Evolutionary conservation across 805 yeast genomes (phyloP), one percentile per base, ranked within the genome.

Genomic region (Ogataea neopini): DNA sequence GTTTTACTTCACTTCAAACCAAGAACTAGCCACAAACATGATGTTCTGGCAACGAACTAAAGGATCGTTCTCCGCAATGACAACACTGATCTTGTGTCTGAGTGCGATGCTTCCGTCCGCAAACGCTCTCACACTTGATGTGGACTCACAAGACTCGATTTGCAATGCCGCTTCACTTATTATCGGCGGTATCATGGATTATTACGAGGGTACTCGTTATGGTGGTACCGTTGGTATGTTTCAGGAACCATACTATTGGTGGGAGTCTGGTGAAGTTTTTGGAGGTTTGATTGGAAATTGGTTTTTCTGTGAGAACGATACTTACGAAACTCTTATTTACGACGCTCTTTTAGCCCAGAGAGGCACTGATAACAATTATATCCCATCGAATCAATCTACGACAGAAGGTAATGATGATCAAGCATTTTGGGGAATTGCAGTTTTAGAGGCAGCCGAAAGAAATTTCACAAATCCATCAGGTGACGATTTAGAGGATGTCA

Each of bases 321-420:
- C 90, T 0, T 86, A 75, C 58, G 81, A 78, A 45, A 70, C 72
- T 2, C 47, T 78, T 14, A 71, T 89, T 49, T 77, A 77, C 58
- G 70, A 74, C 10, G 89, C 94, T 13, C 60, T 88, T 56, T 64
- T 76, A 47, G 77, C 75, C 59, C 96, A 88, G 67, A 80, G 74
- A 18, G 88, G 88, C 53, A 68, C 74, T 9, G 74, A 78, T 60
- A 65, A 75, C 63, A 84, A 86, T 66, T 89, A 84, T 66, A 76
- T 88, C 58, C 96, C 96, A 2, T 67, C 82, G 37, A 88, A 88
- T 69, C 95, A 88, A 64, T 77, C 89, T 9, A 76, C 84, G 7
- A 83, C 94, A 2, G 96, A 88, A 67, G 96, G 96, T 67, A 88
- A 88, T 62, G 96, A 88, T 73, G 96, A 88, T 73, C 96, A 88